Evolutionary conservation across 108 stramenopile genomes (phyloP).

Genomic region (Cylindrotheca closterium): DNA sequence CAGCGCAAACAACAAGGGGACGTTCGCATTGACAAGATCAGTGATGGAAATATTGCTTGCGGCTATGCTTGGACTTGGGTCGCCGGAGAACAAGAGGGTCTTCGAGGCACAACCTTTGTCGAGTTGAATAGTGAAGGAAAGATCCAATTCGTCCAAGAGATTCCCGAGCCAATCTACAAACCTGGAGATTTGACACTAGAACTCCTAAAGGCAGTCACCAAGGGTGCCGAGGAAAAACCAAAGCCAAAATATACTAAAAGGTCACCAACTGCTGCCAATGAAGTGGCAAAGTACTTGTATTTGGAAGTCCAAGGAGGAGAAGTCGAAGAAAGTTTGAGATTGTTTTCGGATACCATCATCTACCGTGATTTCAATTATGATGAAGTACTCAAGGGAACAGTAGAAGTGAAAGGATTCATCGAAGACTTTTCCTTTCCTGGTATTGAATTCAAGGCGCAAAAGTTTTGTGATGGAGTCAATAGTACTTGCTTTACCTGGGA

Average conservation of each 20-base stretch:
- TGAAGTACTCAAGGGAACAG: conserved; percentile 46
- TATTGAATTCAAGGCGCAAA: conserved; percentile 59
- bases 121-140: conserved; percentile 62
- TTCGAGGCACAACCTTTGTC: conserved; percentile 79
- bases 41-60: conserved; percentile 66
- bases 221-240: conserved; percentile 51
- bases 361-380: conserved; percentile 80
- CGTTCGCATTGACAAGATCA: conserved; percentile 66
- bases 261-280: conserved; percentile 52
- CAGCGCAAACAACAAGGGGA: conserved; percentile 46
- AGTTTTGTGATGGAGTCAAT: conserved; percentile 65
- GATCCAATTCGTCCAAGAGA: conserved; percentile 72
- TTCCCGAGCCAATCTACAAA: conserved; percentile 76
- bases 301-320: conserved; percentile 64
- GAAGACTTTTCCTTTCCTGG: conserved; percentile 81
- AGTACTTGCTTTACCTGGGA: conserved; percentile 83
- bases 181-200: conserved; percentile 71
- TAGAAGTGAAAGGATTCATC: conserved; percentile 60
- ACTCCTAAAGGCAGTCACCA: conserved; percentile 64
- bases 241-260: conserved; percentile 31
- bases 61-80: conserved; percentile 85
- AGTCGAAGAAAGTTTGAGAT: conserved; percentile 61
- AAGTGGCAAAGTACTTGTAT: conserved; percentile 73
- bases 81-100: conserved; percentile 45
- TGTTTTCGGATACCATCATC: conserved; percentile 58